A percentile compares a stretch with the other conserved stretches of the same genome.
Evolutionary conservation across 371 early-diverging fungal genomes (phyloP).

Genomic region (Mortierella polycephala): DNA sequence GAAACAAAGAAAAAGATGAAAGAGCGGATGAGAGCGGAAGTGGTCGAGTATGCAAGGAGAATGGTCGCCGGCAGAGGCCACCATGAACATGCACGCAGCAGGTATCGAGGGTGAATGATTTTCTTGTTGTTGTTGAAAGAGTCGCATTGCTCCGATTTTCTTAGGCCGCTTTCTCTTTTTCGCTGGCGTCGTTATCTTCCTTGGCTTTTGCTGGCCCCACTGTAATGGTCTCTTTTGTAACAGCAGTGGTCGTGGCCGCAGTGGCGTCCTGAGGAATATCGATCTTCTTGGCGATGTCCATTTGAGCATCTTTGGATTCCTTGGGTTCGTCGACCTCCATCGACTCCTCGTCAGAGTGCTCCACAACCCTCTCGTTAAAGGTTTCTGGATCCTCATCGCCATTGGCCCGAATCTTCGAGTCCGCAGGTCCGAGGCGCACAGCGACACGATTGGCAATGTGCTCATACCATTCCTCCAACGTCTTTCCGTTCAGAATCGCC

Average conservation of each 20-base stretch:
- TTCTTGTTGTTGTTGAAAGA: too few species aligned
- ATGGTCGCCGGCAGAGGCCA: too few species aligned
- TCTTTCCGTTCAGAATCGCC: slow-evolving; percentile 82
- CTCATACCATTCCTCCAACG: slow-evolving; percentile 76
- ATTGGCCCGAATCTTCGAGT: slow-evolving; percentile 22
- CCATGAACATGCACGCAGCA: too few species aligned
- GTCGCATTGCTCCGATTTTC: too few species aligned
- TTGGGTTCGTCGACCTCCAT: neutral
- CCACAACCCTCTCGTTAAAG: slow-evolving; percentile 9
- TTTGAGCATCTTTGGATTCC: slow-evolving; percentile 2
- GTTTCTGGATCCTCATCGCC: slow-evolving; percentile 44
- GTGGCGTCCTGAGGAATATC: neutral
- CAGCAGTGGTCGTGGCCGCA: neutral
- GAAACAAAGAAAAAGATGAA: neutral
- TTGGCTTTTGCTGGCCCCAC: slow-evolving; percentile 7
- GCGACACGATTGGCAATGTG: slow-evolving; percentile 37
- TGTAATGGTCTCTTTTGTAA: neutral
- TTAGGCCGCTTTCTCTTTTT: slow-evolving; percentile 7
- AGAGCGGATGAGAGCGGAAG: neutral
- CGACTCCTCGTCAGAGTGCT: neutral
- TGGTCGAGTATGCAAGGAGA: too few species aligned
- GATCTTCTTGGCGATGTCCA: neutral
- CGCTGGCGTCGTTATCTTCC: neutral
- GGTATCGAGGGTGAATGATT: too few species aligned
- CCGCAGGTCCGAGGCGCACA: slow-evolving; percentile 37